Evolutionary conservation across 805 yeast species (phyloP).

Genomic region (Zygosaccharomyces lentus): DNA sequence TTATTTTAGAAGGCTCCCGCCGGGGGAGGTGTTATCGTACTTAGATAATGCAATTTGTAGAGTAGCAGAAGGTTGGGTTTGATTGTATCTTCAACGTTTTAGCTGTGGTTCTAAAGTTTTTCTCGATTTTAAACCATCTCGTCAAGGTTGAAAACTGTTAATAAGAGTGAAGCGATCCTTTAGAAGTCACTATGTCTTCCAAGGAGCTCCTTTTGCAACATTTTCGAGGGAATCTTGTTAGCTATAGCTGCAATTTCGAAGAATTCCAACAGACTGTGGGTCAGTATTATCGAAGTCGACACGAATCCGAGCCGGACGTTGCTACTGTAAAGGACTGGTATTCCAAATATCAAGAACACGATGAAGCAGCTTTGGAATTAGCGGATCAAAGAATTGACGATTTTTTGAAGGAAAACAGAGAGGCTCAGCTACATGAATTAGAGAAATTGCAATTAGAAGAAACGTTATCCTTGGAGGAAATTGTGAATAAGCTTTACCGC

Average conservation of each 20-base stretch:
- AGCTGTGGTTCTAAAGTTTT: no score
- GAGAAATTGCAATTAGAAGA: conserved; percentile 13
- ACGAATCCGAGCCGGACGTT: conserved; percentile 1
- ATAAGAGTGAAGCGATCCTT: no score
- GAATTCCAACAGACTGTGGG: conserved; percentile 10
- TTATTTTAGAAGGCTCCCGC: no score
- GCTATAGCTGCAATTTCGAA: conserved; percentile 2
- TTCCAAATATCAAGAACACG: conserved; percentile 4
- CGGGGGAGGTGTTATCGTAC: no score
- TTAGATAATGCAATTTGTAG: no score
- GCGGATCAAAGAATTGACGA: conserved; percentile 4
- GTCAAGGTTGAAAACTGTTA: no score
- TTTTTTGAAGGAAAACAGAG: conserved; percentile 8
- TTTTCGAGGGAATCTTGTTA: conserved; percentile 4
- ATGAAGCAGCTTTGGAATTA: conserved; percentile 1
- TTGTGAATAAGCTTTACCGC: conserved; percentile 18
- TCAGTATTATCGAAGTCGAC: conserved; percentile 2
- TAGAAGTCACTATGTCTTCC: conserved; percentile 5
- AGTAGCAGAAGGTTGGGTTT: no score
- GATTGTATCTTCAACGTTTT: no score
- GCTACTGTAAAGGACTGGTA: conserved; percentile 10
- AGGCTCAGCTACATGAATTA: conserved; percentile 14
- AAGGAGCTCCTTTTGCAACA: conserved; percentile 7
- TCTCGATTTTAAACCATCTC: no score
- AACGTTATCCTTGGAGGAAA: conserved; percentile 19